Percentiles rank a stretch among this genome's conserved stretches.
Evolutionary conservation across 2,329 filamentous ascomycete species (phyloP).

Genomic region (Acrocalymma vagum): DNA sequence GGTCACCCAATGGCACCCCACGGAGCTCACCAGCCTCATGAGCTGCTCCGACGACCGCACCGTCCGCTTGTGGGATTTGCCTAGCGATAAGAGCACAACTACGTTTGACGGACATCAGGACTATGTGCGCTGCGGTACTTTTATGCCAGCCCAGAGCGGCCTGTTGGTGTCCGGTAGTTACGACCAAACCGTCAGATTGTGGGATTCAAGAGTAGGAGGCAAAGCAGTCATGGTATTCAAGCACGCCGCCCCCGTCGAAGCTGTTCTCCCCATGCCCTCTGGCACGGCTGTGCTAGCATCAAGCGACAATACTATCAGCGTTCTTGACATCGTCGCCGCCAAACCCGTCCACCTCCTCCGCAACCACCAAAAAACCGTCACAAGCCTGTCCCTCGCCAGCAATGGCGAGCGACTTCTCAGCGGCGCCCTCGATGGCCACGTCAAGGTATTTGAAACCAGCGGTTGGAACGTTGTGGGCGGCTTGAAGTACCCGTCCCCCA

Average conservation of each 20-base stretch:
- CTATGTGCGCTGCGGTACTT: constrained; percentile 88
- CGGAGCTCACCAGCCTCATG: constrained; percentile 85
- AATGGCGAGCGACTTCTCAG: constrained; percentile 82
- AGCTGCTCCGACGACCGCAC: constrained; percentile 92
- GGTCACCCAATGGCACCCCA: constrained; percentile 89
- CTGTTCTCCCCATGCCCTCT: constrained; percentile 84
- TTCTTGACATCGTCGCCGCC: constrained; percentile 91
- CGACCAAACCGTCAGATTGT: constrained; percentile 90
- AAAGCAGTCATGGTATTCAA: constrained; percentile 88
- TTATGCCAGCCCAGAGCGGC: constrained; percentile 76
- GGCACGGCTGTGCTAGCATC: constrained; percentile 88
- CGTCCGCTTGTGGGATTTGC: constrained; percentile 92
- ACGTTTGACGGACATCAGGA: constrained; percentile 89
- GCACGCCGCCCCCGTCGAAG: constrained; percentile 87
- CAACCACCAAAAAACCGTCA: constrained; percentile 98
- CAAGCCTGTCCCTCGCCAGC: constrained; percentile 82
- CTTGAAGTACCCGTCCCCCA: constrained; percentile 90
- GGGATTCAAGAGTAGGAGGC: constrained; percentile 81
- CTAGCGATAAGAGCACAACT: constrained; percentile 76
- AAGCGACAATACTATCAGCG: constrained; percentile 85
- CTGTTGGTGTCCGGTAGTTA: constrained; percentile 91
- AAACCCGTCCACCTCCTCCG: constrained; percentile 86
- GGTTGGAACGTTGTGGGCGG: constrained; percentile 97
- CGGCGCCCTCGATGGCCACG: constrained; percentile 91
- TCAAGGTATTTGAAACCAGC: constrained; percentile 95